A percentile compares a stretch with the other conserved stretches of the same genome.
phyloP scores from a whole-genome alignment of 2,329 filamentous ascomycete species.

The Pestalotiopsis fici region DNA sequence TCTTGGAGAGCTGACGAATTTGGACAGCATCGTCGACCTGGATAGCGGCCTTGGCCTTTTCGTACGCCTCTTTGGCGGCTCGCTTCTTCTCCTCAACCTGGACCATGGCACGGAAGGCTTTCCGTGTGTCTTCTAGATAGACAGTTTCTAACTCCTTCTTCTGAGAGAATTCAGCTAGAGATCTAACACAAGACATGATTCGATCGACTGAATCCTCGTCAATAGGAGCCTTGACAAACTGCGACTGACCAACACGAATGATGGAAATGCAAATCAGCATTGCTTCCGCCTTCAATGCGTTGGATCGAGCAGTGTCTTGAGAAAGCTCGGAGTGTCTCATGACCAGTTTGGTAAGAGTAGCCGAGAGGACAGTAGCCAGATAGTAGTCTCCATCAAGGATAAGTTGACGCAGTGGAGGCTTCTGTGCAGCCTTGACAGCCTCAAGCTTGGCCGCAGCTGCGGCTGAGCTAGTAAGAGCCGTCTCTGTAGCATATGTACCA shows the following conservation, averaged over 20 bases:
- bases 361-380: slow-evolving; percentile 90
- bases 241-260: slow-evolving; percentile 96
- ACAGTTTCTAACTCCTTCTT: slow-evolving; percentile 90
- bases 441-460: slow-evolving; percentile 88
- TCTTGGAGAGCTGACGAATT: slow-evolving; percentile 91
- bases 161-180: slow-evolving; percentile 84
- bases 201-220: slow-evolving; percentile 98
- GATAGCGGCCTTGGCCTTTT: slow-evolving; percentile 90
- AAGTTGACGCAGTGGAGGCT: slow-evolving; percentile 90
- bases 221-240: slow-evolving; percentile 95
- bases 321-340: slow-evolving; percentile 97
- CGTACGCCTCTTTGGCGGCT: slow-evolving; percentile 87
- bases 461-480: slow-evolving; percentile 89
- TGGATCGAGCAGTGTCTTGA: slow-evolving; percentile 80
- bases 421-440: slow-evolving; percentile 94
- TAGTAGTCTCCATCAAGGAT: slow-evolving; percentile 98
- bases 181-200: slow-evolving; percentile 96
- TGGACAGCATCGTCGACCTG: slow-evolving; percentile 94
- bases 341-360: slow-evolving; percentile 93
- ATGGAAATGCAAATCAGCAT: slow-evolving; percentile 99
- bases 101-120: slow-evolving; percentile 96
- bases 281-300: slow-evolving; percentile 90
- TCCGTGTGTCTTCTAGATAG: slow-evolving; percentile 91
- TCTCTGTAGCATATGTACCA: slow-evolving; percentile 97
- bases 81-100: slow-evolving; percentile 97